Conservation (phyloP, 1,284 basidiomycete species). For the Athelia psychrophila region DNA sequence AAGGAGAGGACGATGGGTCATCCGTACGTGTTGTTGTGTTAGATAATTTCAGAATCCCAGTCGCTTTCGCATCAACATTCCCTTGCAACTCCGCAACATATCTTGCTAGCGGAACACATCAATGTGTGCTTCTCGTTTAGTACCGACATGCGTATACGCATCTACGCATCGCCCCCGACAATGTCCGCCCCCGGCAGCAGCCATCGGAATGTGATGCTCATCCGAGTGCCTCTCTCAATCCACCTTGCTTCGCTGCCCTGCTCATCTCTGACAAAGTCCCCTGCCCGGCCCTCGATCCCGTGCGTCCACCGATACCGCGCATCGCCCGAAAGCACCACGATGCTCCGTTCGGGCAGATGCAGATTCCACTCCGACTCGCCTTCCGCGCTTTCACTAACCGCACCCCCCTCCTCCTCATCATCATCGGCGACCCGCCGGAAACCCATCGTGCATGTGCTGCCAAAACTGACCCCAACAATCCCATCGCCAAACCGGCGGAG, state of each 20-base stretch:
- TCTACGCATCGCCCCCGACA: slow-evolving; percentile 54
- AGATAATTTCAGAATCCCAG: slow-evolving; percentile 22
- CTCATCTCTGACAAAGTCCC: slow-evolving; percentile 40
- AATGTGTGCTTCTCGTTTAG: slow-evolving; percentile 1
- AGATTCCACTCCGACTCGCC: slow-evolving; percentile 32
- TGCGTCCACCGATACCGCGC: slow-evolving; percentile 73
- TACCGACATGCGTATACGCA: slow-evolving; percentile 1
- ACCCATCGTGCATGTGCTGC: slow-evolving; percentile 72
- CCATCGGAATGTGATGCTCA: slow-evolving; percentile 82
- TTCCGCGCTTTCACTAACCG: slow-evolving; percentile 5
- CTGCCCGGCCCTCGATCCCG: slow-evolving; percentile 53
- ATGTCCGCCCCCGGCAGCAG: slow-evolving; percentile 73
- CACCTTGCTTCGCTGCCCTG: slow-evolving; percentile 25
- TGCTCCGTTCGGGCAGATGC: slow-evolving; percentile 63
- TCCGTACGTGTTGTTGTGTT: slow-evolving; percentile 20
- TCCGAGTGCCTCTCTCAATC: slow-evolving; percentile 51
- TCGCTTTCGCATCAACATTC: slow-evolving; percentile 7
- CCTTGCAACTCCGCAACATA: too few species aligned
- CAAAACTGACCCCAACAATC: slow-evolving; percentile 76
- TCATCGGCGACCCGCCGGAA: slow-evolving; percentile 39
- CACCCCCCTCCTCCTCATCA: slow-evolving; percentile 1
- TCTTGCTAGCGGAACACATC: too few species aligned
- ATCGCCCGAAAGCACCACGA: slow-evolving; percentile 69
- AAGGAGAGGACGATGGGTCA: neutral
- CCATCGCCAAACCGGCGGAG: slow-evolving; percentile 75